A percentile compares a stretch with the other conserved stretches of the same genome.
Conservation (phyloP, 2,329 filamentous ascomycete genomes). For the Claviceps lovelessii region DNA sequence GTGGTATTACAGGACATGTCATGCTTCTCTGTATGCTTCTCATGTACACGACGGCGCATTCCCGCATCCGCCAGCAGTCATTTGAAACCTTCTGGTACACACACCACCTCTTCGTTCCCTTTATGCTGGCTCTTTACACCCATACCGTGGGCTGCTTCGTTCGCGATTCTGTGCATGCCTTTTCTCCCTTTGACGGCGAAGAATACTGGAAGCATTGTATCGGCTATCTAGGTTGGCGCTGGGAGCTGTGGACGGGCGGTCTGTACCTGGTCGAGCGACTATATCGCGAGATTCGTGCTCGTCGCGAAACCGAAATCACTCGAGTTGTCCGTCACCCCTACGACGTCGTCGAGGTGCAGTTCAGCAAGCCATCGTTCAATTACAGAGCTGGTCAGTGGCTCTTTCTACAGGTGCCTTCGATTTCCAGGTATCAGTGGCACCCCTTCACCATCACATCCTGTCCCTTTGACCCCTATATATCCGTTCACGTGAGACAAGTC, state of each 20-base stretch:
- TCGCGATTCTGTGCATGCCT: constrained; percentile 55
- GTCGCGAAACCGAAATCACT: constrained; percentile 75
- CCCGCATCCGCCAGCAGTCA: constrained; percentile 86
- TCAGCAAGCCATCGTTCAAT: constrained; percentile 87
- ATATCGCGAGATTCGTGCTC: constrained; percentile 76
- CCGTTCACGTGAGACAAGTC: constrained; percentile 87
- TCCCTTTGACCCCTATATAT: constrained; percentile 88
- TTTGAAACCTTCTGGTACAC: constrained; percentile 99
- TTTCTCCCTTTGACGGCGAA: constrained; percentile 72
- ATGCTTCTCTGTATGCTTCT: constrained; percentile 99
- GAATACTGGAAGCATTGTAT: constrained; percentile 85
- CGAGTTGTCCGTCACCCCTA: constrained; percentile 94
- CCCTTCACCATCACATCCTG: constrained; percentile 98
- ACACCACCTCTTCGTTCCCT: constrained; percentile 95
- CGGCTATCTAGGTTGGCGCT: constrained; percentile 92
- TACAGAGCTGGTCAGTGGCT: constrained; percentile 99
- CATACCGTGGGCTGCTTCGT: constrained; percentile 96
- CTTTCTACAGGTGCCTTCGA: constrained; percentile 81
- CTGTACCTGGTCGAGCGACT: constrained; percentile 79
- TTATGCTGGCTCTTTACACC: constrained; percentile 84
- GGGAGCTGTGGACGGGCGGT: constrained; percentile 77
- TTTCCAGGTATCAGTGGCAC: constrained; percentile 90
- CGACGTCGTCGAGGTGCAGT: constrained; percentile 94
- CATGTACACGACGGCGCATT: constrained; percentile 93
- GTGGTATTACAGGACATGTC: constrained; percentile 87